Evolutionary conservation across 73 alveolate genomes (phyloP), one percentile per base, ranked within the genome.

Genomic region (Symbiodinium pilosum): DNA sequence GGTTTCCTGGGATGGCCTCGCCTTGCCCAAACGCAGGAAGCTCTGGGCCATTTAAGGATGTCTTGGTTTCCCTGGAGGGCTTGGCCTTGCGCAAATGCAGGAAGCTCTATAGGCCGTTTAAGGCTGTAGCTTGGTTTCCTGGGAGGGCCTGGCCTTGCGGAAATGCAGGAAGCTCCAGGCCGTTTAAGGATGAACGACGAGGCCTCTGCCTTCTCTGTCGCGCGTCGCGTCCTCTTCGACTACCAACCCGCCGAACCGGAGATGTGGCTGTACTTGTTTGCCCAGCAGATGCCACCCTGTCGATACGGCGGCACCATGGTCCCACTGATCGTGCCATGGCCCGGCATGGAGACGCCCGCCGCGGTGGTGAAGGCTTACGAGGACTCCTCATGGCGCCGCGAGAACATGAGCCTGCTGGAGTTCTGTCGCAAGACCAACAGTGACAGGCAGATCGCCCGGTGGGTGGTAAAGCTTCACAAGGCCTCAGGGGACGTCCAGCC

Each of bases 161-260:
- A n/a, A n/a, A n/a, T n/a, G n/a, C n/a, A n/a, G n/a, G n/a, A n/a
- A n/a, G n/a, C n/a, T n/a, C n/a, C n/a, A n/a, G n/a, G n/a, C n/a
- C n/a, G n/a, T n/a, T n/a, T n/a, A n/a, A n/a, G n/a, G n/a, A n/a
- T n/a, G n/a, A n/a, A n/a, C n/a, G 86, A 73, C 86, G 86, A 73
- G 43, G 86, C 86, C 14, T 73, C 86, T 18, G 86, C 86, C 20
- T 73, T 73, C 44, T 73, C 86, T 4, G 86, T 73, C 47, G 86
- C 86, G 21, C 43, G 86, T 24, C 41, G 86, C 21, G 86, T 73
- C 43, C 43, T 73, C 47, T 73, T 73, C 86, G 86, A 73, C 86
- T 73, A 73, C 86, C 20, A 73, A 26, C 86, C 86, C 18, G 20
- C 47, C 86, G 86, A 73, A 21, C 86, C 86, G 47, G 86, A 73